phyloP scores from a whole-genome alignment of 2,329 filamentous ascomycete species.

The Monosporascus sp. region DNA sequence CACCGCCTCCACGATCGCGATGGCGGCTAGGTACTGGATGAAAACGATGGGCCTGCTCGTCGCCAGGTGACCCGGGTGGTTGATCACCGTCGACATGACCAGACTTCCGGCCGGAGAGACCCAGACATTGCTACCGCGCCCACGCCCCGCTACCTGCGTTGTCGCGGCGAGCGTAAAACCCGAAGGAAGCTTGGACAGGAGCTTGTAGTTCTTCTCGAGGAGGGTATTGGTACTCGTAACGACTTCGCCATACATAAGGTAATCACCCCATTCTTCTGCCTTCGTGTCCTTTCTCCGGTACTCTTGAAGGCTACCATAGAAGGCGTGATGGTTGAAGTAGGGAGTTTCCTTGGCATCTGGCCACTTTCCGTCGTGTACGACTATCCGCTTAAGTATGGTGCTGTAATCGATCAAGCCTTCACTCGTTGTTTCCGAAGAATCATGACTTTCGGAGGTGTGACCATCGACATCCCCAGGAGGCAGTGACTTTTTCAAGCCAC shows the following conservation, averaged over 20 bases:
- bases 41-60: conserved; percentile 79
- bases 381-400: conserved; percentile 65
- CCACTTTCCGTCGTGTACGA: conserved; percentile 63
- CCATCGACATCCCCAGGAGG: conserved; percentile 27
- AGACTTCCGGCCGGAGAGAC: conserved; percentile 81
- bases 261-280: conserved; percentile 66
- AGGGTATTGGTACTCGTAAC: conserved; percentile 92
- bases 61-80: conserved; percentile 71
- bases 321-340: conserved; percentile 78
- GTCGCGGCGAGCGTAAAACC: conserved; percentile 89
- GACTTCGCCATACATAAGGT: conserved; percentile 83
- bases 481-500: conserved; percentile 50
- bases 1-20: conserved; percentile 82
- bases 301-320: conserved; percentile 64
- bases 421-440: conserved; percentile 24
- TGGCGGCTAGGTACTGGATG: conserved; percentile 85
- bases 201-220: conserved; percentile 79
- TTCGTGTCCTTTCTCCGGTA: conserved; percentile 58
- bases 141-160: conserved; percentile 81
- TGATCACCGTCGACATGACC: conserved; percentile 84
- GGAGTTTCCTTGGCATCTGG: conserved; percentile 73
- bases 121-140: conserved; percentile 91
- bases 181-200: conserved; percentile 70
- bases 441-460: conserved; percentile 13
- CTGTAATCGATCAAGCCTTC: conserved; percentile 71